Evolutionary conservation across 2,329 filamentous ascomycete species (phyloP), one percentile per base, ranked within the genome.

Genomic region (Myotisia sp.): DNA sequence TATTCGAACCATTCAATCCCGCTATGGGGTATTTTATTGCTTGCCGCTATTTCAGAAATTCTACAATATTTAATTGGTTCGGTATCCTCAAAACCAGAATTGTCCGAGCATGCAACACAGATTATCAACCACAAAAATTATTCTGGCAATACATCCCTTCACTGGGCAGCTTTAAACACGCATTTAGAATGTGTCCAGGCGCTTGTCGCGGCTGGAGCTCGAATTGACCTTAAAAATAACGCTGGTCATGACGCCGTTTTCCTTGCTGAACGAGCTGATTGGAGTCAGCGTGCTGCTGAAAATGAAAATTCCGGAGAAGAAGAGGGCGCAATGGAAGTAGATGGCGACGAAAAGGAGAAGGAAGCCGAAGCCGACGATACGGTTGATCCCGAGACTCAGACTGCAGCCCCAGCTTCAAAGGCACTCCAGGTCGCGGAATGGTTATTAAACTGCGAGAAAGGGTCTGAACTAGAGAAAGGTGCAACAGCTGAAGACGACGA

Each of bases 91-190:
- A 44, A 29, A 30, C 42, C 29, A 30, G 38, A 27, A n/a, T n/a
- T n/a, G n/a, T n/a, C n/a, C n/a, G n/a, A n/a, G n/a, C n/a, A n/a
- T n/a, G n/a, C n/a, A n/a, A n/a, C n/a, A 32, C 29, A 13, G 27
- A 47, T 63, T 3, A 35, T 65, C 32, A 59, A 65, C 52, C 56
- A 63, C 54, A 66, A 71, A 41, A 98, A 98, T 51, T 65, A 74
- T 41, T 78, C 80, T 29, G 86, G 85, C 28, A 95, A 94, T 62
- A 94, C 87, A 1, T 73, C 84, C 0, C 65, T 98, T 38, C 90
- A 98, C 60, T 95, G 86, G 86, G 87, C 87, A 0, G 81, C 84
- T 0, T 63, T 94, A 36, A 90, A 92, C 36, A 86, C 86, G 1
- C 86, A 94, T 49, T 63, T 95, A 3, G 71, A 77, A 4, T 72